A percentile compares a stretch with the other conserved stretches of the same genome.
Conservation (phyloP, 2,329 filamentous ascomycete genomes). For the Beauveria pseudobassiana region DNA sequence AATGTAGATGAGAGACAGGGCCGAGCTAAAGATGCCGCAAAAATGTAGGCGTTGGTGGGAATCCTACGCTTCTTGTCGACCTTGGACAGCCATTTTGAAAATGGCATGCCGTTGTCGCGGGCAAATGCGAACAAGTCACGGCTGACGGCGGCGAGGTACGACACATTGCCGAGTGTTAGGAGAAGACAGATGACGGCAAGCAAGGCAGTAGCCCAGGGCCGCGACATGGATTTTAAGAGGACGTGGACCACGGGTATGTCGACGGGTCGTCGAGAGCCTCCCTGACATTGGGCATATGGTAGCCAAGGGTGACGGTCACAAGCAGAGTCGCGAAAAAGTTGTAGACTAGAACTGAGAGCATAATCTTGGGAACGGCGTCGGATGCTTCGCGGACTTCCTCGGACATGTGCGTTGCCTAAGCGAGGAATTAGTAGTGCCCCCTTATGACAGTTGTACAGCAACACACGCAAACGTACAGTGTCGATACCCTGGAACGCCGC, state of each 20-base stretch:
- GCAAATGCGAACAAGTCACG: slow-evolving; percentile 11
- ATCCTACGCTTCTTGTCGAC: slow-evolving; percentile 11
- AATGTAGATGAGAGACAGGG: slow-evolving; percentile 13
- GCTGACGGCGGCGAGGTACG: slow-evolving; percentile 7
- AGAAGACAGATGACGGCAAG: slow-evolving; percentile 6
- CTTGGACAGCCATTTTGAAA: slow-evolving; percentile 10
- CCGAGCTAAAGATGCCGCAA: slow-evolving; percentile 9
- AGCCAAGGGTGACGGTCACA: slow-evolving; percentile 8
- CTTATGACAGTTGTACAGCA: no score
- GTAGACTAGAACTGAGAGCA: neutral
- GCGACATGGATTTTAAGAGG: slow-evolving; percentile 4
- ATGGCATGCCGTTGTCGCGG: slow-evolving; percentile 6
- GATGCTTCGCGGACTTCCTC: slow-evolving; percentile 14
- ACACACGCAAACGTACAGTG: slow-evolving; percentile 3
- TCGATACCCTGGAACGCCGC: slow-evolving; percentile 9
- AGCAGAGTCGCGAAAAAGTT: slow-evolving; percentile 1
- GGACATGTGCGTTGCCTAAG: slow-evolving; percentile 13
- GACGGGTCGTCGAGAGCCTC: slow-evolving; percentile 1
- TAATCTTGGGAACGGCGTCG: slow-evolving; percentile 9
- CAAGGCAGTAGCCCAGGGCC: slow-evolving; percentile 2
- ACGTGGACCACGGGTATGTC: slow-evolving; percentile 11
- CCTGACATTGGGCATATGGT: slow-evolving; percentile 9
- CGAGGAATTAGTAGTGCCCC: neutral
- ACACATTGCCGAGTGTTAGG: slow-evolving; percentile 8
- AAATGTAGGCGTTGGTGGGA: slow-evolving; percentile 13